Percentiles rank a stretch among this genome's conserved stretches.
These are phyloP conservation scores for Begonia loranthoides DNA, from an alignment of 306 rosid genomes.

Conservation along the genomic window DNA sequence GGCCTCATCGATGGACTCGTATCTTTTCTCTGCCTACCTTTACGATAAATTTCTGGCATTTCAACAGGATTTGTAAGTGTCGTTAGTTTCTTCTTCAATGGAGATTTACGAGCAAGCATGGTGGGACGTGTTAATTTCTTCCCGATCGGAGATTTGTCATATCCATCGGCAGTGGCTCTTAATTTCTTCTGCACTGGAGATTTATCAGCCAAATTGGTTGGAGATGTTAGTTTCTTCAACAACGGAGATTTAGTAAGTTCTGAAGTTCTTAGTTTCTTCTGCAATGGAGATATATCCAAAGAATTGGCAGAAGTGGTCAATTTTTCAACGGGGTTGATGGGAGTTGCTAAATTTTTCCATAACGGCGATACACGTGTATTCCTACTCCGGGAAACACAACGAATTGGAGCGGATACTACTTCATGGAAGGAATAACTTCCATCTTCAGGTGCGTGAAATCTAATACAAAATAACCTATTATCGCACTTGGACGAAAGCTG, in stretches of 20 bases:
- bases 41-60: conserved; percentile 28
- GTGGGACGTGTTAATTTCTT: background rate
- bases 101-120: conserved; percentile 23
- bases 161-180: too few species aligned
- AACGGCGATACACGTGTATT: conserved; percentile 46
- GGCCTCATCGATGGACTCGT: conserved; percentile 41
- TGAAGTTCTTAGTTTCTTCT: too few species aligned
- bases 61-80: background rate
- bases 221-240: conserved; percentile 21
- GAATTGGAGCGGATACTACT: conserved; percentile 58
- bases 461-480: conserved; percentile 63
- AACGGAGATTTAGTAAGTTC: conserved; percentile 21
- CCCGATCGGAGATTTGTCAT: background rate
- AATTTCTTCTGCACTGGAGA: too few species aligned
- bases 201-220: conserved; percentile 16
- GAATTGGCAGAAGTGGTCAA: conserved; percentile 30
- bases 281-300: conserved; percentile 7
- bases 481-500: conserved; percentile 96
- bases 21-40: conserved; percentile 31
- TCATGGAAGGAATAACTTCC: conserved; percentile 59
- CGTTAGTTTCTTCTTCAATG: conserved; percentile 23
- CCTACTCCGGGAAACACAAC: conserved; percentile 70
- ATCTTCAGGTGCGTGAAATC: conserved; percentile 40
- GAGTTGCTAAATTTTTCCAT: conserved; percentile 21
- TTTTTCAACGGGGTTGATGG: conserved; percentile 13